Base-by-base conservation (phyloP, 805 yeast species). In the Kluyveromyces lactis region DNA sequence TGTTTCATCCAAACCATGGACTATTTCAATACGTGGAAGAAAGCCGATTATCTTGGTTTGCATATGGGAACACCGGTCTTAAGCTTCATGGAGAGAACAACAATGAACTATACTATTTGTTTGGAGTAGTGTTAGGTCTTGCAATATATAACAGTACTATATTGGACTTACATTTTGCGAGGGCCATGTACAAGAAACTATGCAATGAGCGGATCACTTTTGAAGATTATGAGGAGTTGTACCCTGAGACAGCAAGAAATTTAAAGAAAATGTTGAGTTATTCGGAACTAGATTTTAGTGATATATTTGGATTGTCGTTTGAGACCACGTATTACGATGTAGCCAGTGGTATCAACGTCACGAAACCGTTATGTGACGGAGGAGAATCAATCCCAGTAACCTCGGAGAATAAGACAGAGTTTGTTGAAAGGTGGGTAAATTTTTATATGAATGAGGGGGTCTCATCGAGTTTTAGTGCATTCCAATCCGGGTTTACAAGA, bases 91-190 rank as follows among this genome's bases (percentile, higher is more conserved):
- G 37, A 6, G 41, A 35, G 6, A 46, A 56, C 21, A 63, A 65
- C 42, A 53, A 57, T 17, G 86, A 80, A 43, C 62, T 78, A 44
- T 89, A 80, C 60, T 80, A 75, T 52, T 64, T 86, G 27, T 80
- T 87, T 40, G 98, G 98, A 0, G 84, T 83, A 2, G 80, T 87
- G 2, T 62, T 92, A 30, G 97, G 96, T 0, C 68, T 92, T 49
- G 97, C 97, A 0, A 79, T 92, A 26, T 86, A 85, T 59, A 92
- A 90, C 59, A 83, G 96, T 0, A 81, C 87, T 1, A 86, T 89
- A 36, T 64, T 90, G 33, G 95, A 87, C 55, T 64, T 90, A 40
- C 73, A 73, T 33, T 76, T 90, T 41, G 96, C 97, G 0, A 63
- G 66, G 26, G 83, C 83, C 0, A 59, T 87, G 28, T 92, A 83